Evolutionary conservation across 2,329 filamentous ascomycete species (phyloP), one percentile per base, ranked within the genome.

Genomic region (Cladosporium austrohemisphaericum): DNA sequence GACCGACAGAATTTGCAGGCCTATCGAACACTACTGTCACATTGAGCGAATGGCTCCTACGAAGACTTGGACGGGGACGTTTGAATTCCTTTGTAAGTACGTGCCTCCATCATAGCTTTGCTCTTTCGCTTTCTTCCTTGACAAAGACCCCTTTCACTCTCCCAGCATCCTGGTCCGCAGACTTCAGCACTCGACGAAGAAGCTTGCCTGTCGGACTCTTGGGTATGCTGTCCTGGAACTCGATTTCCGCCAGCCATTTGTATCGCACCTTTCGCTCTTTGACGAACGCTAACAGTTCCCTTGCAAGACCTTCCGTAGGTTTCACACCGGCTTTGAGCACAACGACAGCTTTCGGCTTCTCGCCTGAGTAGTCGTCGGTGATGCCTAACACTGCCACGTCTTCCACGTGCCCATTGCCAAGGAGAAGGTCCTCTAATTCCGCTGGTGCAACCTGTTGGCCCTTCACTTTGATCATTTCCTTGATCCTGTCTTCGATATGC

Each of bases 401-500:
- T 32, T 77, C 76, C 0, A 85, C 75, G 10, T 69, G 70, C 0
- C 66, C 60, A 54, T 84, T 78, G 0, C 79, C 76, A 0, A 84
- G 71, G 10, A 84, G 64, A 4, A 80, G 60, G 56, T 83, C 79
- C 57, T 84, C 81, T 0, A 84, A 68, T 58, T 84, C 81, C 0
- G 80, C 80, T 0, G 81, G 81, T 6, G 79, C 78, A 10, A 83
- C 77, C 2, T 72, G 75, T 20, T 81, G 76, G 0, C 81, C 81
- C 55, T 83, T 84, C 10, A 84, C 79, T 58, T 84, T 83, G 65
- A 83, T 80, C 70, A 83, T 76, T 61, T 83, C 80, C 67, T 85
- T 86, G 61, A 85, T 79, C 0, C 81, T 73, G 57, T 85, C 81
- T 1, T 73, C 71, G 49, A 83, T 80, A 22, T 75, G 73, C 8